These are phyloP conservation scores for Boletus insuetus DNA, from an alignment of 768 basidiomycete species.

Conservation along the genomic window DNA sequence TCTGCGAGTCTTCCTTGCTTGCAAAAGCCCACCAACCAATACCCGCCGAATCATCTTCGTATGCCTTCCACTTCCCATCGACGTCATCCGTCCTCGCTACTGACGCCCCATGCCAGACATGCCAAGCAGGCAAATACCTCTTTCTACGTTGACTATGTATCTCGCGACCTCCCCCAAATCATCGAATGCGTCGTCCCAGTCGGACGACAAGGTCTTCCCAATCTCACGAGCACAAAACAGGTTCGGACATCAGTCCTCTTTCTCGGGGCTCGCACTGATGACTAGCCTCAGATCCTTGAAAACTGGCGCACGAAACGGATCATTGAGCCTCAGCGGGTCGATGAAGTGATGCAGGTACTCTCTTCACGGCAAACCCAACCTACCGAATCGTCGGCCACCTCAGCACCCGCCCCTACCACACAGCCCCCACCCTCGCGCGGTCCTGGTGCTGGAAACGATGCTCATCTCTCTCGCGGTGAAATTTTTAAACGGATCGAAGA, in stretches of 20 bases:
- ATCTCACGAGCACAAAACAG: slow-evolving; percentile 85
- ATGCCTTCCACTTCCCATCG: background rate
- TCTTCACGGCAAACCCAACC: slow-evolving; percentile 39
- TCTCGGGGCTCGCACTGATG: too few species aligned
- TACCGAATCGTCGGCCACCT: slow-evolving; percentile 11
- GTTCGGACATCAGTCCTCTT: slow-evolving; percentile 37
- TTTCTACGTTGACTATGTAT: slow-evolving; percentile 77
- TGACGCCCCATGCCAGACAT: slow-evolving; percentile 19
- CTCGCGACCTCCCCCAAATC: slow-evolving; percentile 74
- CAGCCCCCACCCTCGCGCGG: slow-evolving; percentile 3
- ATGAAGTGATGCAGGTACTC: slow-evolving; percentile 61
- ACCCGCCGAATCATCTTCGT: slow-evolving; percentile 22
- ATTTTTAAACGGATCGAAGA: slow-evolving; percentile 87
- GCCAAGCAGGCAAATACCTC: slow-evolving; percentile 38
- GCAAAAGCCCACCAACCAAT: slow-evolving; percentile 52
- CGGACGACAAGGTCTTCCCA: slow-evolving; percentile 83
- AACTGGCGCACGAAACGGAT: slow-evolving; percentile 86
- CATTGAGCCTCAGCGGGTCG: slow-evolving; percentile 74
- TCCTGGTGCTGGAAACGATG: background rate
- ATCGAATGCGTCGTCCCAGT: slow-evolving; percentile 85
- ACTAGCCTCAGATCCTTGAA: slow-evolving; percentile 63
- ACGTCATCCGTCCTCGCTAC: background rate
- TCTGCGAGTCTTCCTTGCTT: slow-evolving; percentile 76
- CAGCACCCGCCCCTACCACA: slow-evolving; percentile 24
- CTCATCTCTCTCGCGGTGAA: slow-evolving; percentile 56